Percentiles rank a stretch among this genome's conserved stretches.
Conservation (phyloP, 2,329 filamentous ascomycete species). For the Blastomyces silverae region DNA sequence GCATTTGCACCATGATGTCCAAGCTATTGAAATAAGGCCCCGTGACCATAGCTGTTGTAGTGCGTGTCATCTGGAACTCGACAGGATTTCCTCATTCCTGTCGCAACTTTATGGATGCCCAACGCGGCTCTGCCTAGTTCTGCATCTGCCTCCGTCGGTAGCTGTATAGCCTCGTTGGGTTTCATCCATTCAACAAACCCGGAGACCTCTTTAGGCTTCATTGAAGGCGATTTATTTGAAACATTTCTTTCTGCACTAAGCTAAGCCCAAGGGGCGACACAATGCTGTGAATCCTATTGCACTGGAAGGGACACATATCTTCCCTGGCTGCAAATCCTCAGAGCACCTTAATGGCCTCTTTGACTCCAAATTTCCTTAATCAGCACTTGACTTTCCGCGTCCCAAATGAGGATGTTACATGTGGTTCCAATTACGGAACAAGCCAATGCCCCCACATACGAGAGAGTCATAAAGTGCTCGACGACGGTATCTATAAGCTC, state of each 20-base stretch:
- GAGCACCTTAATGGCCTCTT: not conserved
- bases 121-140: not conserved
- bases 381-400: not conserved
- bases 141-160: not conserved
- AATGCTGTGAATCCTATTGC: not conserved
- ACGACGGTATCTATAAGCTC: too few species aligned
- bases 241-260: not conserved
- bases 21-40: not conserved
- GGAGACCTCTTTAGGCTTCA: not conserved
- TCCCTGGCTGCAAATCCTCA: too few species aligned
- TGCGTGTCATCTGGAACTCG: not conserved
- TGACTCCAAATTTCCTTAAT: not conserved
- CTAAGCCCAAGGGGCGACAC: not conserved
- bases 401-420: not conserved
- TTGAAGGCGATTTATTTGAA: not conserved
- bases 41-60: not conserved
- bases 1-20: not conserved
- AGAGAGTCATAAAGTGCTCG: not conserved
- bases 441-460: too few species aligned
- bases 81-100: not conserved
- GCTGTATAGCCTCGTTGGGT: too few species aligned
- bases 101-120: not conserved
- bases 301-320: not conserved
- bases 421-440: conserved; percentile 3
- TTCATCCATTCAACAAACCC: not conserved